A percentile compares a stretch with the other conserved stretches of the same genome.
These are phyloP conservation scores for Viola odorata DNA, from an alignment of 345 rosid species.

Conservation along the genomic window DNA sequence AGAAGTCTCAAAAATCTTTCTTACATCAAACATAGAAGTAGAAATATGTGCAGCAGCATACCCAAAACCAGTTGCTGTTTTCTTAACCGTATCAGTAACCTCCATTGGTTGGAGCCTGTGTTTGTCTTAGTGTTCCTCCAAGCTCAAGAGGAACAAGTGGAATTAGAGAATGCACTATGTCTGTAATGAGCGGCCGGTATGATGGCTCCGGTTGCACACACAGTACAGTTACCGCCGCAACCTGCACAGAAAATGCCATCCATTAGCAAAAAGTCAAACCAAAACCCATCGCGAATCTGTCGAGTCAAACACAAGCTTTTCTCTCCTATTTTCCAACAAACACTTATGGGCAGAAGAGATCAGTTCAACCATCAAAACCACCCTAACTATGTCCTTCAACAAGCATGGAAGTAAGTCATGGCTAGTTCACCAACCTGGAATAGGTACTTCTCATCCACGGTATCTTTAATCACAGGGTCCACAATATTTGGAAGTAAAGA, in stretches of 20 bases:
- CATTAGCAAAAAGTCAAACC: background rate
- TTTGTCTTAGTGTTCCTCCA: slow-evolving; percentile 71
- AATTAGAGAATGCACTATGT: slow-evolving; percentile 81
- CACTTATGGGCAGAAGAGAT: too few relatives aligned
- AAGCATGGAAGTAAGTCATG: background rate
- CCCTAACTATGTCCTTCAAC: background rate
- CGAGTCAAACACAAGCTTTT: too few relatives aligned
- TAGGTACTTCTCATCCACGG: slow-evolving; percentile 77
- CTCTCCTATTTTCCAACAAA: too few relatives aligned
- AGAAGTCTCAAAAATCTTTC: background rate
- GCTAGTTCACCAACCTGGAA: slow-evolving; percentile 61
- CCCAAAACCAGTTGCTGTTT: background rate
- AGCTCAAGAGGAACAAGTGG: slow-evolving; percentile 78
- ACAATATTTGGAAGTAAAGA: slow-evolving; percentile 70
- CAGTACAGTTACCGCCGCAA: slow-evolving; percentile 89
- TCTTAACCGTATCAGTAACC: background rate
- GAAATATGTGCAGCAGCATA: background rate
- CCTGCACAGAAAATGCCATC: slow-evolving; percentile 37
- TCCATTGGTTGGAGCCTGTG: slow-evolving; percentile 16
- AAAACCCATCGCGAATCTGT: background rate
- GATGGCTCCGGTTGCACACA: slow-evolving; percentile 94
- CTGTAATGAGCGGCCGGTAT: slow-evolving; percentile 83
- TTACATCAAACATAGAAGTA: background rate
- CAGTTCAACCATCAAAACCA: background rate
- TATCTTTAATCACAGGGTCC: slow-evolving; percentile 73